Evolutionary conservation across 2,329 filamentous ascomycete genomes (phyloP).

Genomic region (Pseudopyricularia cyperi): DNA sequence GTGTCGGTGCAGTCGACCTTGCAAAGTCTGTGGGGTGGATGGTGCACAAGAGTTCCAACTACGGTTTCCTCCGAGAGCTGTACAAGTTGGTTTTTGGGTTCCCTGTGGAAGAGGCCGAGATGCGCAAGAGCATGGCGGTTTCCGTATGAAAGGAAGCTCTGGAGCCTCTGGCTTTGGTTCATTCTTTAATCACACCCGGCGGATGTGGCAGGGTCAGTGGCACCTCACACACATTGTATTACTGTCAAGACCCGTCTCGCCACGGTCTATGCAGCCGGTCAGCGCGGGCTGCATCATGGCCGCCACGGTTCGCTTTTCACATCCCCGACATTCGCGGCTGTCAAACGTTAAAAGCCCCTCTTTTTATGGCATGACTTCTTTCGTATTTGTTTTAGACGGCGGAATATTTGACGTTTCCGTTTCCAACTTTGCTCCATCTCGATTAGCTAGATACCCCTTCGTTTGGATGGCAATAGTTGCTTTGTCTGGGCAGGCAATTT

Average conservation of each 20-base stretch:
- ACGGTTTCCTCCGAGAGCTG: conserved; percentile 68
- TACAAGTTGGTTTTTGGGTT: conserved; percentile 80
- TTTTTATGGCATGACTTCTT: neutral
- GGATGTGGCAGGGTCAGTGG: too few relatives aligned
- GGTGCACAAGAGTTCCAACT: conserved; percentile 54
- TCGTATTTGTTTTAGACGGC: neutral
- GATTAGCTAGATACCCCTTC: neutral
- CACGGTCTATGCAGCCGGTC: too few relatives aligned
- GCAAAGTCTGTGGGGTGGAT: conserved; percentile 70
- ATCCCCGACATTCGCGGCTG: too few relatives aligned
- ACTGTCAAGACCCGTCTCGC: too few relatives aligned
- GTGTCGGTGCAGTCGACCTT: conserved; percentile 59
- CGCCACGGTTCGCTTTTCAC: too few relatives aligned
- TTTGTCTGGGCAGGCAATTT: neutral
- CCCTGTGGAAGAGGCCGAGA: conserved; percentile 62
- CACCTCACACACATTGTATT: too few relatives aligned
- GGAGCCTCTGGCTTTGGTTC: neutral
- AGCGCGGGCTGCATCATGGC: too few relatives aligned
- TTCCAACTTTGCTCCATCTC: neutral
- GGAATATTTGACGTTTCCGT: neutral
- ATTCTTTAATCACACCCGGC: neutral
- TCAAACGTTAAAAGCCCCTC: neutral
- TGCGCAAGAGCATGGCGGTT: conserved; percentile 52
- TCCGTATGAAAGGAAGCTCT: conserved; percentile 24
- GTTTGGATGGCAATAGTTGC: neutral